A percentile compares a stretch with the other conserved stretches of the same genome.
These are phyloP conservation scores for Chalciporus chontae DNA, from an alignment of 768 basidiomycete genomes.

Conservation along the genomic window DNA sequence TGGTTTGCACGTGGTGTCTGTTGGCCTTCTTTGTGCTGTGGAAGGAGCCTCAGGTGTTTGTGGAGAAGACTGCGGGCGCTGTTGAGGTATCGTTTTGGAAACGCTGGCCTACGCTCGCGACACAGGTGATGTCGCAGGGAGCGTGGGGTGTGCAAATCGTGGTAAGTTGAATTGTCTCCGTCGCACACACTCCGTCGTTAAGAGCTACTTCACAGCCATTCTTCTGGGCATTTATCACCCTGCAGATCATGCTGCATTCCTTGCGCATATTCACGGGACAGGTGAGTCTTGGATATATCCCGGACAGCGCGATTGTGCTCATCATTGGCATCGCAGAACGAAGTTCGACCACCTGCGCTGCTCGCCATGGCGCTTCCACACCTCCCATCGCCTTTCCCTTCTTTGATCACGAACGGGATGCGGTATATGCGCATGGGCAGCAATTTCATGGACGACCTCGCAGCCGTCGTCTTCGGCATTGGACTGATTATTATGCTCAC, in stretches of 20 bases:
- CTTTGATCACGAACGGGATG: constrained; percentile 56
- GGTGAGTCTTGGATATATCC: constrained; percentile 39
- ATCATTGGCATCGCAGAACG: constrained; percentile 40
- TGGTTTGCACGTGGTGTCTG: constrained; percentile 60
- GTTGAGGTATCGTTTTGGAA: constrained; percentile 43
- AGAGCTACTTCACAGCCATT: constrained; percentile 51
- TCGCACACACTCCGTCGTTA: background rate
- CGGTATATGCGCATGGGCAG: constrained; percentile 70
- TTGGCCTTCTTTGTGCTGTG: constrained; percentile 66
- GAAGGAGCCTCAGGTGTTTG: constrained; percentile 55
- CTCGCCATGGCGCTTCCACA: constrained; percentile 59
- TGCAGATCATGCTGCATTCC: constrained; percentile 71
- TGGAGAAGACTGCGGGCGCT: constrained; percentile 33
- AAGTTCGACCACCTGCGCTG: constrained; percentile 55
- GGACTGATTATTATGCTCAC: constrained; percentile 61
- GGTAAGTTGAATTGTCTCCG: constrained; percentile 39
- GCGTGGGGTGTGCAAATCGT: constrained; percentile 52
- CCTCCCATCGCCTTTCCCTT: constrained; percentile 61
- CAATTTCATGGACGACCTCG: constrained; percentile 67
- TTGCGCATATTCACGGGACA: constrained; percentile 66
- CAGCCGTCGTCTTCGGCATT: constrained; percentile 65
- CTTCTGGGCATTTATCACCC: constrained; percentile 77
- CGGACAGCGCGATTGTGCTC: background rate
- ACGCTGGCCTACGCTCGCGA: constrained; percentile 60
- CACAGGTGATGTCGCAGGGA: constrained; percentile 33